Conservation (phyloP, 2,329 filamentous ascomycete species). For the Orbilia brochopaga region DNA sequence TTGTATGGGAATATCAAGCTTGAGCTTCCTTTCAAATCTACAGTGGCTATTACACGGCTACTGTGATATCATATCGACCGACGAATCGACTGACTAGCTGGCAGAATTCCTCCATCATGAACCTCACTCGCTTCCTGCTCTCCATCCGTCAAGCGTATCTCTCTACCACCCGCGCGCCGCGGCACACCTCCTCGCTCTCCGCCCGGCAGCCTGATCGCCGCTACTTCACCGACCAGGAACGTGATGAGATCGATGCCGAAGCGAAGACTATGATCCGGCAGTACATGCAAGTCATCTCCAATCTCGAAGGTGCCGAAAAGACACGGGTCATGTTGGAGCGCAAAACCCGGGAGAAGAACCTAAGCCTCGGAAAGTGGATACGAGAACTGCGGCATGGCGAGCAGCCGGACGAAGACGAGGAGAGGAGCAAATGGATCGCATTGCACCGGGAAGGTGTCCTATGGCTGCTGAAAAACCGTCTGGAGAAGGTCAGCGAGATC, state of each 20-base stretch:
- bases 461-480: conserved; percentile 76
- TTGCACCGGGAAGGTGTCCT: conserved; percentile 81
- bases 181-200: conserved; percentile 62
- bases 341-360: conserved; percentile 74
- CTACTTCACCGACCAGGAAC: conserved; percentile 77
- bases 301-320: conserved; percentile 80
- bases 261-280: conserved; percentile 85
- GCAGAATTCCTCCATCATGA: conserved; percentile 83
- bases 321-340: conserved; percentile 77
- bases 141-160: conserved; percentile 89
- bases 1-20: conserved; percentile 65
- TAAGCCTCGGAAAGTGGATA: conserved; percentile 65
- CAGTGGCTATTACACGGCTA: neutral
- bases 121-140: conserved; percentile 78
- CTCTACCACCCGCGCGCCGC: conserved; percentile 73
- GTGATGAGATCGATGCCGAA: conserved; percentile 84
- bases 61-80: too few species aligned
- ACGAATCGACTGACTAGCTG: conserved; percentile 43
- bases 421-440: conserved; percentile 69
- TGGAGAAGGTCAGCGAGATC: conserved; percentile 76
- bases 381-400: conserved; percentile 69
- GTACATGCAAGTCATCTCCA: conserved; percentile 79
- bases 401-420: conserved; percentile 77
- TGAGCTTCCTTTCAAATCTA: neutral
- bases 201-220: conserved; percentile 61